Base-by-base conservation (phyloP, 345 rosid species). In the Aegle marmelos region DNA sequence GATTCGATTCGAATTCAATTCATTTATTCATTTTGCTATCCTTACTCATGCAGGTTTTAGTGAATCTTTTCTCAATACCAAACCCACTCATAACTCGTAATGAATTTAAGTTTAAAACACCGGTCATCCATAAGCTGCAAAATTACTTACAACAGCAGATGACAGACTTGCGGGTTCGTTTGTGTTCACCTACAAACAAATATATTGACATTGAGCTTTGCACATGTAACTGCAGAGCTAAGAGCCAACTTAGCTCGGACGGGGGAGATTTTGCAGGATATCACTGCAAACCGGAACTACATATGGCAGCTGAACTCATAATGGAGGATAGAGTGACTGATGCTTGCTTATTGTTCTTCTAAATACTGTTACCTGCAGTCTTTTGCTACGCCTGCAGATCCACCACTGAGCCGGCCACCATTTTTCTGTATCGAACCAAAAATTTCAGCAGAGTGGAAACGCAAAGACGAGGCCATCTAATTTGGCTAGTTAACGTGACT, bases 131-230 rank as follows among this genome's bases (percentile, higher is more conserved):
- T 39, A 39, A 9, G 0, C 2, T 30, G 6, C 22, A 28, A 62
- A 7, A 4, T 62, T 30, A 6, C 1, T 4, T 0, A 1, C 0
- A 48, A 0, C 0, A 13, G 1, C 1, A 0, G 5, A 0, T 48
- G 36, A 39, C 45, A 9, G 13, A 9, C 45, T 9, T 37, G 11
- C 7, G 11, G 10, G 41, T 37, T 37, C 3, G 3, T 31, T 36
- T 34, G 4, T 48, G 2, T 21, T 31, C 19, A 34, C 66, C 76
- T 3, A 57, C 50, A 72, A 36, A 53, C 27, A 6, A 5, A 41
- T 14, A 25, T 33, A 14, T 7, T 68, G 11, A 25, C 11, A 45
- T 68, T 28, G 19, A 25, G 50, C 17, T 45, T 45, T 45, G 50
- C 50, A 45, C 3, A 45, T 45, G 50, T 5, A 45, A 45, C 0